Evolutionary conservation across 768 basidiomycete genomes (phyloP), one percentile per base, ranked within the genome.

Genomic region (Tulasnella sp.): DNA sequence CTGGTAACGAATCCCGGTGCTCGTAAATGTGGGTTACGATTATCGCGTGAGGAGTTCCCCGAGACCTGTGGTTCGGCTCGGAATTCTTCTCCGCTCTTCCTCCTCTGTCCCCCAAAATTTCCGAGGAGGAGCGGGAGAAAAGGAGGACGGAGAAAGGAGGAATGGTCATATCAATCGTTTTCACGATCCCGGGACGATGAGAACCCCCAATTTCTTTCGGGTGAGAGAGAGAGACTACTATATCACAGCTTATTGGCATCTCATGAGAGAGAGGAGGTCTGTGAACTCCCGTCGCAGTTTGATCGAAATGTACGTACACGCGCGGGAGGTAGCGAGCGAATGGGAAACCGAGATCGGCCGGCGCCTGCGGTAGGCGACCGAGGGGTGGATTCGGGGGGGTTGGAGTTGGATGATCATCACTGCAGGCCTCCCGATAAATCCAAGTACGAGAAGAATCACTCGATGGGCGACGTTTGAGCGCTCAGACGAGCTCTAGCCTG

Each of bases 401-500:
- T n/a, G n/a, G n/a, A n/a, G n/a, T n/a, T n/a, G 7, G 8, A 36
- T 34, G 62, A 68, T 68, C 62, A 34, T 27, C 44, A 44, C 62
- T 27, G 12, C 52, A 52, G 6, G 52, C 52, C 62, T 68, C 27
- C 31, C 34, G 62, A 68, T 68, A 68, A 18, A 19, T 31, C n/a
- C n/a, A n/a, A n/a, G n/a, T 34, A 68, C 5, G 3, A 16, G 3
- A n/a, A 62, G 58, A n/a, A n/a, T n/a, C n/a, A n/a, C n/a, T n/a
- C 16, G 27, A 68, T n/a, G 31, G 16, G 31, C 44, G 31, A 27
- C 62, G 62, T 27, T 68, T 27, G 31, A 5, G 31, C 31, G 27
- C 62, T 68, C 31, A 68, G 62, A 68, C 62, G 62, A 68, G 62
- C 62, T 68, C 31, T 27, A 68, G 62, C 62, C 62, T 68, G n/a